Evolutionary conservation across 805 yeast species (phyloP).

Genomic region (Priceomyces castillae): DNA sequence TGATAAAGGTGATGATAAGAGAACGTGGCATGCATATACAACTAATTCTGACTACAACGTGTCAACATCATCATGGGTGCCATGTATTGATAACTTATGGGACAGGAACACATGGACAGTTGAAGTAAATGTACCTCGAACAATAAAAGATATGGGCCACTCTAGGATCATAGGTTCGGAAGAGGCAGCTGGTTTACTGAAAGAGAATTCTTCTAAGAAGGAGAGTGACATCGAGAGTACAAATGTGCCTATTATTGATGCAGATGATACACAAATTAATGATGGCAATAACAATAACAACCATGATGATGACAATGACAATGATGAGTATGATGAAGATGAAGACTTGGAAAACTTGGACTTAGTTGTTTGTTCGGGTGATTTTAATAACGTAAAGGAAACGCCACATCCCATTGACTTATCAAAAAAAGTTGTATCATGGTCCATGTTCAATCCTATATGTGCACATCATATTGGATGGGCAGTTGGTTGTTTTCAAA

Average conservation of each 20-base stretch:
- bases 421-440: slow-evolving; percentile 70
- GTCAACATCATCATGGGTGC: slow-evolving; percentile 95
- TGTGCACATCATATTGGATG: slow-evolving; percentile 95
- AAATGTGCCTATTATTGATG: slow-evolving; percentile 2
- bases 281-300: slow-evolving; percentile 29
- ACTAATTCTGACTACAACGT: slow-evolving; percentile 72
- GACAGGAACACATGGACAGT: slow-evolving; percentile 91
- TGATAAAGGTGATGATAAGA: slow-evolving; percentile 46
- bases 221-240: too few species aligned
- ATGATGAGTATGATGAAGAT: slow-evolving; percentile 42
- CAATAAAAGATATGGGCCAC: slow-evolving; percentile 66
- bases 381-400: slow-evolving; percentile 61
- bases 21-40: slow-evolving; percentile 83
- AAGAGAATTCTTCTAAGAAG: slow-evolving; percentile 5
- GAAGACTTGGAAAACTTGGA: slow-evolving; percentile 50
- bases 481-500: slow-evolving; percentile 86
- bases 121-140: slow-evolving; percentile 80
- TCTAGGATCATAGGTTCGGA: slow-evolving; percentile 41
- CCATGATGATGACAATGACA: slow-evolving; percentile 31
- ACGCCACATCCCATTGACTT: slow-evolving; percentile 72
- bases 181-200: slow-evolving; percentile 15
- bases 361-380: slow-evolving; percentile 67
- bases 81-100: slow-evolving; percentile 86
- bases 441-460: slow-evolving; percentile 75
- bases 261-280: slow-evolving; percentile 14